phyloP scores from a whole-genome alignment of 805 yeast genomes.

The Tetrapisispora namnaoensis region DNA sequence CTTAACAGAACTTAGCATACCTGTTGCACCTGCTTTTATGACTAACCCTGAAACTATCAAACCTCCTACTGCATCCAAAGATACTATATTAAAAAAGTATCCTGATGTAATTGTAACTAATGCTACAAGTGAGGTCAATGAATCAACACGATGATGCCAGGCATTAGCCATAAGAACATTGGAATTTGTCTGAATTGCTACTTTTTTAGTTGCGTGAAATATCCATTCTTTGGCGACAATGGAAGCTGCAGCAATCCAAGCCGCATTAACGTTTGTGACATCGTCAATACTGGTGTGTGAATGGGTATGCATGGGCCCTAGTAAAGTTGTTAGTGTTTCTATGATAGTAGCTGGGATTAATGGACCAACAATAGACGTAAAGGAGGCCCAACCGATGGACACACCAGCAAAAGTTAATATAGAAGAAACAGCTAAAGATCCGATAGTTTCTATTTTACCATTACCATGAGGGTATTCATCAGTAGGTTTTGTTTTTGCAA shows the following conservation, averaged over 20 bases:
- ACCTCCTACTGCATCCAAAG: constrained; percentile 93
- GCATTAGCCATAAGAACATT: constrained; percentile 93
- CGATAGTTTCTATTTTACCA: constrained; percentile 89
- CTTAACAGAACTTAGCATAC: constrained; percentile 55
- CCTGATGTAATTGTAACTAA: constrained; percentile 81
- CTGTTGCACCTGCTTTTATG: constrained; percentile 73
- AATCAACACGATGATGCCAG: constrained; percentile 97
- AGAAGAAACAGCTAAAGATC: constrained; percentile 79
- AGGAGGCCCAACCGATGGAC: constrained; percentile 81
- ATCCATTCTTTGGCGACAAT: constrained; percentile 83
- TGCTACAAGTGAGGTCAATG: constrained; percentile 86
- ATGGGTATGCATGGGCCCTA: constrained; percentile 30
- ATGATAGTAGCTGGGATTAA: constrained; percentile 51
- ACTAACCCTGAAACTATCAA: constrained; percentile 72
- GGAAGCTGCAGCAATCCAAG: constrained; percentile 90
- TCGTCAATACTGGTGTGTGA: constrained; percentile 30
- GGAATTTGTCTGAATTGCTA: constrained; percentile 71
- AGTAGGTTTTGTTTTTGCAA: constrained; percentile 53
- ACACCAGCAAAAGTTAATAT: constrained; percentile 80
- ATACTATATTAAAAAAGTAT: constrained; percentile 60
- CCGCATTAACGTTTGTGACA: constrained; percentile 75
- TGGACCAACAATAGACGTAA: constrained; percentile 58
- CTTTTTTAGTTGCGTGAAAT: constrained; percentile 68
- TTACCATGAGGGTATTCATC: constrained; percentile 70
- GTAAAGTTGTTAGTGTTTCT: constrained; percentile 38